Conservation (phyloP, 345 rosid genomes). For the Turnera subulata region DNA sequence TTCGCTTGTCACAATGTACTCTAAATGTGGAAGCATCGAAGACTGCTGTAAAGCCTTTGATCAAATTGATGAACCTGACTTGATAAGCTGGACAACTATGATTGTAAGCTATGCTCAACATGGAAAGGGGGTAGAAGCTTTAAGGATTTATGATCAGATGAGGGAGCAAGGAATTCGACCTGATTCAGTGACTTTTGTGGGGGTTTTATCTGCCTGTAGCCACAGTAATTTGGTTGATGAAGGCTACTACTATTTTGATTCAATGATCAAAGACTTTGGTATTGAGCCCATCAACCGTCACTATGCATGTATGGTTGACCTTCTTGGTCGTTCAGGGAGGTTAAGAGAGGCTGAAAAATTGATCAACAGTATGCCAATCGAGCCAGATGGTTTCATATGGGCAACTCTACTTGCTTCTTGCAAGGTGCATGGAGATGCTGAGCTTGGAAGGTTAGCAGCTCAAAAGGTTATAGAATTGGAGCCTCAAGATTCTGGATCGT, state of each 20-base stretch:
- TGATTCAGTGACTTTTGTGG: constrained; percentile 55
- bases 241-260: constrained; percentile 50
- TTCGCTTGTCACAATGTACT: constrained; percentile 55
- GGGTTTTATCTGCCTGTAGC: constrained; percentile 64
- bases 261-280: constrained; percentile 56
- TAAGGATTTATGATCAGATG: constrained; percentile 47
- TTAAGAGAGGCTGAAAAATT: constrained; percentile 66
- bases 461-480: constrained; percentile 44
- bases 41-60: constrained; percentile 45
- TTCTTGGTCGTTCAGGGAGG: constrained; percentile 74
- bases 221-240: constrained; percentile 65
- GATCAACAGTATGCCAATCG: constrained; percentile 51
- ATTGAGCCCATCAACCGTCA: constrained; percentile 58
- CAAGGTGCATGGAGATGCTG: constrained; percentile 60
- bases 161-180: constrained; percentile 45
- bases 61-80: constrained; percentile 37
- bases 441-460: constrained; percentile 68
- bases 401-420: constrained; percentile 78
- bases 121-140: constrained; percentile 44
- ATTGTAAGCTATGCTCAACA: constrained; percentile 50
- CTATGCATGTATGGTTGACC: constrained; percentile 76
- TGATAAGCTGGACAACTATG: constrained; percentile 64
- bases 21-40: constrained; percentile 36
- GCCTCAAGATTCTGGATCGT: constrained; percentile 59
- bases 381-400: constrained; percentile 69